These are phyloP conservation scores for Lepraria neglecta DNA, from an alignment of 495 filamentous ascomycete genomes.

Conservation along the genomic window DNA sequence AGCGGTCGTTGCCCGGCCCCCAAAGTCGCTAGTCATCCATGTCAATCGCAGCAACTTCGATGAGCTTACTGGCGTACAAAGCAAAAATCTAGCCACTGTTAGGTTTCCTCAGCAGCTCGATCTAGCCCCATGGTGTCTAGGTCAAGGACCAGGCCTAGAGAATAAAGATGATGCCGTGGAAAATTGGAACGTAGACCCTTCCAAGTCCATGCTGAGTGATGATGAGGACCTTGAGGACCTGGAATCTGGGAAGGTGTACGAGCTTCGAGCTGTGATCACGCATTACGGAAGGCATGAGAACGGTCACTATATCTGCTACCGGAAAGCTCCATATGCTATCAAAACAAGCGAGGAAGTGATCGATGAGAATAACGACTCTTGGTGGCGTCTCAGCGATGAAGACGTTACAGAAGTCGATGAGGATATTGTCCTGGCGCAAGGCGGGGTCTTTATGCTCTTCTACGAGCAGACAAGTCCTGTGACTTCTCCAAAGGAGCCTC, in stretches of 20 bases:
- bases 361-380: conserved; percentile 44
- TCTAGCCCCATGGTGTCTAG: conserved; percentile 71
- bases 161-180: conserved; percentile 43
- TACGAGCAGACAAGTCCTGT: conserved; percentile 53
- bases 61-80: conserved; percentile 64
- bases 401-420: conserved; percentile 70
- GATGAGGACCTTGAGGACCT: conserved; percentile 34
- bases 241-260: conserved; percentile 54
- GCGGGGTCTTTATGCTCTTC: conserved; percentile 95
- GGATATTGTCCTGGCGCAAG: conserved; percentile 62
- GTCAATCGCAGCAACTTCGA: conserved; percentile 90
- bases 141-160: conserved; percentile 34
- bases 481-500: neutral
- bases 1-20: conserved; percentile 72
- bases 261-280: conserved; percentile 76
- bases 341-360: conserved; percentile 33
- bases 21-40: conserved; percentile 73
- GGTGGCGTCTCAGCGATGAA: conserved; percentile 86
- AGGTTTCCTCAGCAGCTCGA: conserved; percentile 67
- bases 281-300: conserved; percentile 90
- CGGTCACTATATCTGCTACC: conserved; percentile 91
- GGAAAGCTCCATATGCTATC: conserved; percentile 51
- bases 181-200: conserved; percentile 60
- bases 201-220: conserved; percentile 59
- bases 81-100: conserved; percentile 77